Percentiles rank a stretch among this genome's conserved stretches.
These are phyloP conservation scores for Phytophthora citricola DNA, from an alignment of 352 stramenopile genomes.

Conservation along the genomic window DNA sequence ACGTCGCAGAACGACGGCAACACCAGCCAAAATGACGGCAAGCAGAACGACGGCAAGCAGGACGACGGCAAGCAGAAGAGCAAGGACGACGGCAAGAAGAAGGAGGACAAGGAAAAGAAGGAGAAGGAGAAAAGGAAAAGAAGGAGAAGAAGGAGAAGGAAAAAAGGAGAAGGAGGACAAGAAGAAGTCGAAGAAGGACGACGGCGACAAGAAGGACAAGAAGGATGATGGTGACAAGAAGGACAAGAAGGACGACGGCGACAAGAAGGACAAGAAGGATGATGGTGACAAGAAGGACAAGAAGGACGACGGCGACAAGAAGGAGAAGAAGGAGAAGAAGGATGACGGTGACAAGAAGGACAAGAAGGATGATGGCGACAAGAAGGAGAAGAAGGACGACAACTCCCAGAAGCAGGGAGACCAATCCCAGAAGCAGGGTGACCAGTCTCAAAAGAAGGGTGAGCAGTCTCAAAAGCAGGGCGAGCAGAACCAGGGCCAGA, in stretches of 20 bases:
- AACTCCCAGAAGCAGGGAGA: constrained; percentile 10
- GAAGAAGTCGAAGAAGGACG: constrained; percentile 3
- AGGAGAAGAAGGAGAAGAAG: constrained; percentile 7
- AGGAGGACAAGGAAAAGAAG: constrained; percentile 5
- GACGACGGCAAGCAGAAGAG: constrained; percentile 5
- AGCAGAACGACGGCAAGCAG: constrained; percentile 11
- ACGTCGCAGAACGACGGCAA: constrained; percentile 5
- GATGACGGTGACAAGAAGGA: constrained; percentile 8
- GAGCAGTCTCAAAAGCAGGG: constrained; percentile 17
- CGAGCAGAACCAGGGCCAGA: neutral
- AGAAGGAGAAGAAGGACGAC: constrained; percentile 1
- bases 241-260: constrained; percentile 6
- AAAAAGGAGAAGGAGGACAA: neutral
- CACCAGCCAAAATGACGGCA: constrained; percentile 3
- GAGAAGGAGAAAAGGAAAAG: neutral
- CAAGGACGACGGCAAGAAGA: constrained; percentile 1
- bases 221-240: constrained; percentile 6
- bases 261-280: constrained; percentile 11
- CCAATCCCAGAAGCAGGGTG: constrained; percentile 14
- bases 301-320: constrained; percentile 6
- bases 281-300: constrained; percentile 1
- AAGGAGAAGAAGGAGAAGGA: neutral
- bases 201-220: constrained; percentile 5
- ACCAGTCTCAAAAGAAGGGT: constrained; percentile 15
- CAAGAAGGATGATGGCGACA: neutral